Evolutionary conservation across 306 rosid species (phyloP).

Genomic region (Geum urbanum): DNA sequence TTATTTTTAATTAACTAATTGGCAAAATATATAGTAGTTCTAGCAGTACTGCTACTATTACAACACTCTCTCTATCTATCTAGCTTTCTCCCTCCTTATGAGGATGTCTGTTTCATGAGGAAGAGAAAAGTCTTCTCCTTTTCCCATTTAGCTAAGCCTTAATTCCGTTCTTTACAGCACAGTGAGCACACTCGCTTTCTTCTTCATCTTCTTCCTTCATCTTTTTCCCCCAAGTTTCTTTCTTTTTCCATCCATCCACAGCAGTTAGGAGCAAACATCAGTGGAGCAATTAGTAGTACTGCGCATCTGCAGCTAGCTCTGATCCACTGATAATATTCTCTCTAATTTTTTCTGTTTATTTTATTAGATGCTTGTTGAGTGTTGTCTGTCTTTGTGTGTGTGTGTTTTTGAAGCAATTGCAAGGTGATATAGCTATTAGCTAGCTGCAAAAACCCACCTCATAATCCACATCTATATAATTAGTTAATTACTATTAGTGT

Average conservation of each 20-base stretch:
- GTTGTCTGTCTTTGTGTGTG: neutral
- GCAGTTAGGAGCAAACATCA: constrained; percentile 1
- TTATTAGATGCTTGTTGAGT: neutral
- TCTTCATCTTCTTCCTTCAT: constrained; percentile 3
- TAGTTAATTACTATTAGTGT: constrained; percentile 9
- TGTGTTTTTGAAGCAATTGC: constrained; percentile 6
- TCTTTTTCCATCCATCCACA: neutral
- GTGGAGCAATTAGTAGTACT: neutral
- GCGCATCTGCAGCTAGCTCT: constrained; percentile 6
- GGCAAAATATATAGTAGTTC: constrained; percentile 12
- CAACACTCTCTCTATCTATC: neutral
- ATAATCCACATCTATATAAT: constrained; percentile 9
- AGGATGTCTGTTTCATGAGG: constrained; percentile 55
- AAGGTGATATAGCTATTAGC: neutral
- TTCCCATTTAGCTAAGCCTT: constrained; percentile 22
- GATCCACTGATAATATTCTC: constrained; percentile 7
- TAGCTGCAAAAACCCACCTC: constrained; percentile 3
- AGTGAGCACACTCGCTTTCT: constrained; percentile 10
- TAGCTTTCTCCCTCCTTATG: constrained; percentile 8
- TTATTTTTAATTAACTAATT: neutral
- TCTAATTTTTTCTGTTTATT: neutral
- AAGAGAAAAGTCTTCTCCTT: constrained; percentile 35
- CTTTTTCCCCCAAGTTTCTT: neutral
- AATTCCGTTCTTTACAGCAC: constrained; percentile 21
- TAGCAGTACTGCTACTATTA: neutral